phyloP scores from a whole-genome alignment of 75 land plant genomes.

The Adiantum capillusveneris region DNA sequence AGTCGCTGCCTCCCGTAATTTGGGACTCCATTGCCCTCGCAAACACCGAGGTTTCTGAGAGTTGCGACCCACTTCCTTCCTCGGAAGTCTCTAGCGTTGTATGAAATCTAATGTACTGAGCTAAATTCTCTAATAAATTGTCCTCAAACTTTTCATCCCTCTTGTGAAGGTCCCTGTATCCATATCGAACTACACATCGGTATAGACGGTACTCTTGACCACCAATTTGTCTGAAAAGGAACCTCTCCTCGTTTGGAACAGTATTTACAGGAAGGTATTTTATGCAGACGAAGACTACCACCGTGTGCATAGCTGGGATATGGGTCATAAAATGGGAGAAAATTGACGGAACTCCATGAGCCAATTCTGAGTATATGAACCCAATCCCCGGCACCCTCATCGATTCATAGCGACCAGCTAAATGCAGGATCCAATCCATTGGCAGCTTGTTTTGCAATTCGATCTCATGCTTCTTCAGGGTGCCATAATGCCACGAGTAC shows the following conservation, averaged over 20 bases:
- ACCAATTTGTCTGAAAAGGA: conserved; percentile 65
- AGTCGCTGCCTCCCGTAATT: no score
- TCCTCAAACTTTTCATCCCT: conserved; percentile 79
- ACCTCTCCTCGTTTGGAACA: conserved; percentile 67
- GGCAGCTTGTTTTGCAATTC: conserved; percentile 74
- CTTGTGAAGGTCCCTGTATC: conserved; percentile 83
- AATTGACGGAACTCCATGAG: conserved; percentile 73
- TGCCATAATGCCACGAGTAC: conserved; percentile 92
- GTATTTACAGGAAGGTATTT: conserved; percentile 66
- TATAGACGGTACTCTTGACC: conserved; percentile 61
- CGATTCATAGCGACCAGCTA: conserved; percentile 75
- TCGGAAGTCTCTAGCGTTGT: conserved; percentile 4
- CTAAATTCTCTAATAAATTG: conserved; percentile 45
- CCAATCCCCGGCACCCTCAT: conserved; percentile 91
- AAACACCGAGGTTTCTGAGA: conserved; percentile 6
- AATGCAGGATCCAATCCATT: conserved; percentile 72
- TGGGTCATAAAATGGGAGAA: conserved; percentile 86
- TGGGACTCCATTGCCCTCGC: neutral
- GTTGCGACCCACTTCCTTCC: no score
- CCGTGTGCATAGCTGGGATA: conserved; percentile 72
- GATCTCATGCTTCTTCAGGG: conserved; percentile 58
- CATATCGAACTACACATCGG: conserved; percentile 80
- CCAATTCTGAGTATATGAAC: conserved; percentile 80
- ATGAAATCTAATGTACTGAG: conserved; percentile 43
- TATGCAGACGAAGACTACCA: conserved; percentile 60